Evolutionary conservation across 345 rosid species (phyloP).

Genomic region (Eucalyptus sideroxylon): DNA sequence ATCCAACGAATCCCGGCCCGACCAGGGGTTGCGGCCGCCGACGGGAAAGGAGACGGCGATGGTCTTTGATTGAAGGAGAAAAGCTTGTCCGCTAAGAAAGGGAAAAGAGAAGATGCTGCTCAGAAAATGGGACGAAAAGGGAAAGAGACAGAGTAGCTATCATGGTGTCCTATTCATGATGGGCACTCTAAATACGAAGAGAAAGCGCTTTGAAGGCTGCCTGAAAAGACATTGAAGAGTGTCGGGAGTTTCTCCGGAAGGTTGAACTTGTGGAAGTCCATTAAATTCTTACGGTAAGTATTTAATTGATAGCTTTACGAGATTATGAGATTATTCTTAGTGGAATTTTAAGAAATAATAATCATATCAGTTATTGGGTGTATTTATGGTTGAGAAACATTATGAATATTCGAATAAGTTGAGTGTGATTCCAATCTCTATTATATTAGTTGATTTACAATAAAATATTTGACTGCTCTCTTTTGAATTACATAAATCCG

Average conservation of each 20-base stretch:
- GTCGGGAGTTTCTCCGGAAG: not conserved
- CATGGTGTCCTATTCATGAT: not conserved
- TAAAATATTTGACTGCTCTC: not conserved
- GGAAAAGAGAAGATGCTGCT: not conserved
- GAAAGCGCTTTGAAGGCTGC: not conserved
- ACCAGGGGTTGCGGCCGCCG: not conserved
- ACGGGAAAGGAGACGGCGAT: not conserved
- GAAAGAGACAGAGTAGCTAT: not conserved
- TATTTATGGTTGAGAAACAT: too few species aligned
- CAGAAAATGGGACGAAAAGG: not conserved
- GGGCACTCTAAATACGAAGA: not conserved
- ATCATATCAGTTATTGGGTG: not conserved
- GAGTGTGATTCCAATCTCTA: too few species aligned
- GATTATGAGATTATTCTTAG: too few species aligned
- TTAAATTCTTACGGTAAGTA: not conserved
- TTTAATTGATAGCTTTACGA: too few species aligned
- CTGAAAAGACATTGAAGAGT: not conserved
- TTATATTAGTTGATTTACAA: not conserved
- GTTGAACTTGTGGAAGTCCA: not conserved
- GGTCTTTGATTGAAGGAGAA: not conserved
- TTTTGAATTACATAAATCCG: fast-evolving
- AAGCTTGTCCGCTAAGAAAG: not conserved
- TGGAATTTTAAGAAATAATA: too few species aligned
- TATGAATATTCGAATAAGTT: too few species aligned
- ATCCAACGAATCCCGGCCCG: too few species aligned